These are phyloP conservation scores for Flaveria sonorensis DNA, from an alignment of 129 eudicot species.

Conservation along the genomic window DNA sequence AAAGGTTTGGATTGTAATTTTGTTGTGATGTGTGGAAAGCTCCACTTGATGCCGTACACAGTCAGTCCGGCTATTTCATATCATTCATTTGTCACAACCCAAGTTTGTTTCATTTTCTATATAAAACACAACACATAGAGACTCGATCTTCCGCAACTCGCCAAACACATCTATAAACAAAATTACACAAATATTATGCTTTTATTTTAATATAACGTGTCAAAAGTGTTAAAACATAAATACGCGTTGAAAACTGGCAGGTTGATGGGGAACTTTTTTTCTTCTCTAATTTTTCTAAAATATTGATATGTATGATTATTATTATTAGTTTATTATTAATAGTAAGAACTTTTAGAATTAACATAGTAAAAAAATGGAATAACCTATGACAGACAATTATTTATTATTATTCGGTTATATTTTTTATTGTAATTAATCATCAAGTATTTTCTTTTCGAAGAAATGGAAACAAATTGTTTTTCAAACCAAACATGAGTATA, in stretches of 20 bases:
- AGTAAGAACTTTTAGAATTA: too few species aligned
- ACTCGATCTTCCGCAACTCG: not conserved
- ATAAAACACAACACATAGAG: not conserved
- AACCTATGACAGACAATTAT: not conserved
- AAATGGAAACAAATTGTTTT: not conserved
- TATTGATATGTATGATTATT: too few species aligned
- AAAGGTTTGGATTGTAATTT: slow-evolving; percentile 34
- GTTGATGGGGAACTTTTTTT: not conserved
- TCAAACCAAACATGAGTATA: slow-evolving; percentile 2
- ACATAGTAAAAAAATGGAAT: too few species aligned
- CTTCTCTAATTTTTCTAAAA: not conserved
- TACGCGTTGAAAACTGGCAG: not conserved
- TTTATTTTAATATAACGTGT: not conserved
- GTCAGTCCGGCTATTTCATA: slow-evolving; percentile 26
- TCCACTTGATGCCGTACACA: slow-evolving; percentile 41
- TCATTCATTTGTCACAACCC: slow-evolving; percentile 26
- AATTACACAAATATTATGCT: not conserved
- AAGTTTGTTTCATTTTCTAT: slow-evolving; percentile 11
- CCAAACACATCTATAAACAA: not conserved
- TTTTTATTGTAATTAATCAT: not conserved
- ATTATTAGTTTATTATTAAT: not conserved
- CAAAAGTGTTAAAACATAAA: not conserved
- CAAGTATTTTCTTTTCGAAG: not conserved
- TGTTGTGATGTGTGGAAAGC: slow-evolving; percentile 32
- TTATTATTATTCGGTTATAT: not conserved